A percentile compares a stretch with the other conserved stretches of the same genome.
Conservation (phyloP, 768 basidiomycete species). For the Podaxis sp. region DNA sequence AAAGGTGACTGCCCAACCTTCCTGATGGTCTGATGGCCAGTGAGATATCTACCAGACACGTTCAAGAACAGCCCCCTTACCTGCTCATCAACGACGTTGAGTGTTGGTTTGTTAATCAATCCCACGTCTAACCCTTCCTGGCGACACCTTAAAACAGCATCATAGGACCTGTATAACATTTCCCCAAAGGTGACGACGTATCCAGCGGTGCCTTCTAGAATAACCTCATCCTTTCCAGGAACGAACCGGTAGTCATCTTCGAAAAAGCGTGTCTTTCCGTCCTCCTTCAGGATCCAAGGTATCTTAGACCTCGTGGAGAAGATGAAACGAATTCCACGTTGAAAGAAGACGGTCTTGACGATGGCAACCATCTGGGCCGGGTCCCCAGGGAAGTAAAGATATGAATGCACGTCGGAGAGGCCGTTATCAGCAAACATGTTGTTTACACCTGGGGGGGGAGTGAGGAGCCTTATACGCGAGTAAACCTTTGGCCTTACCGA, state of each 20-base stretch:
- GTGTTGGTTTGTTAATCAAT: slow-evolving; percentile 79
- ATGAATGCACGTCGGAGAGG: slow-evolving; percentile 72
- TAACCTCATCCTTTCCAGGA: slow-evolving; percentile 82
- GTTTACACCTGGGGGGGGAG: slow-evolving; percentile 67
- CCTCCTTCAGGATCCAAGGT: slow-evolving; percentile 77
- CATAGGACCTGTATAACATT: slow-evolving; percentile 80
- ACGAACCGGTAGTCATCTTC: slow-evolving; percentile 71
- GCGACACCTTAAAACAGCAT: slow-evolving; percentile 74
- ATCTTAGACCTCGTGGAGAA: slow-evolving; percentile 91
- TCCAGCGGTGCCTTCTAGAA: slow-evolving; percentile 71
- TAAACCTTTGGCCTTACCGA: slow-evolving; percentile 20
- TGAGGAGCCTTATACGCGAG: slow-evolving; percentile 12
- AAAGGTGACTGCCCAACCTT: slow-evolving; percentile 74
- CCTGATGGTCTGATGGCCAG: slow-evolving; percentile 41
- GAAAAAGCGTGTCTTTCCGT: slow-evolving; percentile 63
- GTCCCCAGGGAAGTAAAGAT: slow-evolving; percentile 88
- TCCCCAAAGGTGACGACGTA: slow-evolving; percentile 87
- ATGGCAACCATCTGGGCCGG: slow-evolving; percentile 75
- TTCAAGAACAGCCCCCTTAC: slow-evolving; percentile 25
- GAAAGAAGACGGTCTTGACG: slow-evolving; percentile 76
- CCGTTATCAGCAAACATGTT: slow-evolving; percentile 87
- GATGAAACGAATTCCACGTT: slow-evolving; percentile 77
- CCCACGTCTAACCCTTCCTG: slow-evolving; percentile 76
- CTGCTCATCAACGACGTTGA: slow-evolving; percentile 83
- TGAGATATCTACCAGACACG: not conserved